Evolutionary conservation across 164 flowering plant species (phyloP), one percentile per base, ranked within the genome.

Genomic region (Chloranthus sessilifolius): DNA sequence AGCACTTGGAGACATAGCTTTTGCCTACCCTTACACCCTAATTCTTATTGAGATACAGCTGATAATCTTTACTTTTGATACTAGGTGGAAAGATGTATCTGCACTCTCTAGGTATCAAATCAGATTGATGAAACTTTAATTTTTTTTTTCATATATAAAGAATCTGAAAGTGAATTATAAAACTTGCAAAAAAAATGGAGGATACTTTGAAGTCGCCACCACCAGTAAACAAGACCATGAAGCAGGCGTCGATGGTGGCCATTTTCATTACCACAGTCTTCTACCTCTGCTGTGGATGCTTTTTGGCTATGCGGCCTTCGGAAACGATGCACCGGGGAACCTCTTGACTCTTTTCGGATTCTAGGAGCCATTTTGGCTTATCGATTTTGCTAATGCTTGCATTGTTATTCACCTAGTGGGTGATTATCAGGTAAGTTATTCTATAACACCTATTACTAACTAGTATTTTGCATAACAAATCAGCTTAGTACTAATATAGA

Each of bases 1-100:
- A 70, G 92, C 92, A 41, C 52, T 89, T 37, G 95, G 88, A 31
- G 95, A 89, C 55, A 79, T 86, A 46, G 95, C 97, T 33, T 83
- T 83, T 57, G 84, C 92, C 19, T 89, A 74, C 52, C 83, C 90
- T 1, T 89, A 70, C 54, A 60, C 95, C 1, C 16, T 72, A 2
- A 74, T 89, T 56, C 75, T 86, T 54, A 58, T 83, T 2, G 85
- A 85, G 61, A 79, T 85, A 60, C 90, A 88, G 91, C 91, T 80
- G 17, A 50, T 42, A 5, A 29, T 0, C 36, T 0, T 29, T 17
- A 2, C 24, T 14, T 34, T 34, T n/a, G 1, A 10, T 1, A 9
- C 12, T 34, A 34, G 12, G 1, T 34, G 9, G 37, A 10, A 34
- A 9, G 37, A 34, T 10, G 14, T 34, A 34, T 10, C 14, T 10